phyloP scores from a whole-genome alignment of 2,329 filamentous ascomycete genomes.

The Diaporthe sp. region DNA sequence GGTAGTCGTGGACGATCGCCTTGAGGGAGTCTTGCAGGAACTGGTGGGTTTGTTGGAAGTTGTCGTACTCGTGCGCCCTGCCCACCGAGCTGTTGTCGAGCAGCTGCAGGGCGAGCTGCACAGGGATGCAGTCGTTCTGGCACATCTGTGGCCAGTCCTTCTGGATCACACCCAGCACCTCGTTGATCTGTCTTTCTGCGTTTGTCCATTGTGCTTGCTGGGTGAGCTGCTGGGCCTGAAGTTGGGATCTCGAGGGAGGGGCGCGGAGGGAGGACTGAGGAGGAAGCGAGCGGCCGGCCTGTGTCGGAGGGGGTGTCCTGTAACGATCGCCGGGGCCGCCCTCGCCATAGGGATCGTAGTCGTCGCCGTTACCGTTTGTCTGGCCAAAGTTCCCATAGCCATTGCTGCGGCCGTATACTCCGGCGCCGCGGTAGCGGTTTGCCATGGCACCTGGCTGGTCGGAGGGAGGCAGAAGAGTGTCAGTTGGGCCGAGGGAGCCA shows the following conservation, averaged over 20 bases:
- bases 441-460: slow-evolving; percentile 56
- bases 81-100: slow-evolving; percentile 95
- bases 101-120: slow-evolving; percentile 93
- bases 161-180: slow-evolving; percentile 85
- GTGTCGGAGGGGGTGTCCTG: slow-evolving; percentile 50
- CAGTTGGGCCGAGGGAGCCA: slow-evolving; percentile 16
- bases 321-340: slow-evolving; percentile 54
- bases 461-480: not conserved
- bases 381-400: slow-evolving; percentile 58
- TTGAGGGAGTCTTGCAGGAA: slow-evolving; percentile 95
- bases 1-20: slow-evolving; percentile 96
- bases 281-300: slow-evolving; percentile 46
- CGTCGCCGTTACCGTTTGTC: slow-evolving; percentile 43
- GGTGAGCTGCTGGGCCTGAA: slow-evolving; percentile 40
- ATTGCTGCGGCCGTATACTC: slow-evolving; percentile 54
- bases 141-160: slow-evolving; percentile 94
- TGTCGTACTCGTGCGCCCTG: slow-evolving; percentile 86
- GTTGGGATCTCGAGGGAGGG: slow-evolving; percentile 50
- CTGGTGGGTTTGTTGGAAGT: slow-evolving; percentile 85
- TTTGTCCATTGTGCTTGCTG: slow-evolving; percentile 52
- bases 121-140: slow-evolving; percentile 87
- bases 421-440: slow-evolving; percentile 62
- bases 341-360: slow-evolving; percentile 62
- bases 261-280: slow-evolving; percentile 47
- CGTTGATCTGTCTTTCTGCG: slow-evolving; percentile 68